Evolutionary conservation across 371 early-diverging fungal genomes (phyloP).

Genomic region (Mortierella sp.): DNA sequence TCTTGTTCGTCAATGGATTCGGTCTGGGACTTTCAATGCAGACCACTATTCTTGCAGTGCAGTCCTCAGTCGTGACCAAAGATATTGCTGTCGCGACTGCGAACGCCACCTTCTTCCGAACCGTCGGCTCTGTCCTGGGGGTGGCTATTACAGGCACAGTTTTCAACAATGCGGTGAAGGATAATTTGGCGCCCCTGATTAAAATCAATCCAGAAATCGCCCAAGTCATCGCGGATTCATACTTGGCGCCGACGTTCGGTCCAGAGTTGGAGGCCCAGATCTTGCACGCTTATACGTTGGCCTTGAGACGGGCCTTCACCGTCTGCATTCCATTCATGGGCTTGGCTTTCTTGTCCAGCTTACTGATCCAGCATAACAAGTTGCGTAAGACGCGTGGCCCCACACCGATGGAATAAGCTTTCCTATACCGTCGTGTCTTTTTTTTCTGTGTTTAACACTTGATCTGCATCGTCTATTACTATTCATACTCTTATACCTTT

Average conservation of each 20-base stretch:
- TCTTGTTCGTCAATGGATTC: conserved; percentile 62
- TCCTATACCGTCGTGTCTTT: too few species aligned
- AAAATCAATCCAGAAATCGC: neutral
- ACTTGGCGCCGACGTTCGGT: conserved; percentile 13
- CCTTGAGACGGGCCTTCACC: conserved; percentile 70
- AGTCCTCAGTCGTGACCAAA: conserved; percentile 62
- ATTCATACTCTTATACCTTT: too few species aligned
- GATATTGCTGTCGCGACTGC: conserved; percentile 79
- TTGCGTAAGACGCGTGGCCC: conserved; percentile 37
- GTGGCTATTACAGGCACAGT: conserved; percentile 69
- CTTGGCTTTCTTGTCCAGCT: conserved; percentile 60
- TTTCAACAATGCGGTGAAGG: conserved; percentile 59
- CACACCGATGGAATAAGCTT: conserved; percentile 30
- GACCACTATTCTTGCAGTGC: conserved; percentile 71
- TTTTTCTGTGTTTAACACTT: too few species aligned
- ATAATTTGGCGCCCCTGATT: conserved; percentile 30
- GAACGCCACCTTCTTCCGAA: conserved; percentile 65
- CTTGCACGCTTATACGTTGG: conserved; percentile 66
- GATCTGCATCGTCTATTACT: too few species aligned
- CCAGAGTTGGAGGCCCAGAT: conserved; percentile 53
- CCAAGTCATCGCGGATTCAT: conserved; percentile 20
- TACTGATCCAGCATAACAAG: conserved; percentile 57
- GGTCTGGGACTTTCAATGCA: conserved; percentile 76
- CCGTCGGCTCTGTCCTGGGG: conserved; percentile 78
- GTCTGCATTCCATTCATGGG: conserved; percentile 69